phyloP scores from a whole-genome alignment of 2,329 filamentous ascomycete genomes.

The Colletotrichum nymphaeae region DNA sequence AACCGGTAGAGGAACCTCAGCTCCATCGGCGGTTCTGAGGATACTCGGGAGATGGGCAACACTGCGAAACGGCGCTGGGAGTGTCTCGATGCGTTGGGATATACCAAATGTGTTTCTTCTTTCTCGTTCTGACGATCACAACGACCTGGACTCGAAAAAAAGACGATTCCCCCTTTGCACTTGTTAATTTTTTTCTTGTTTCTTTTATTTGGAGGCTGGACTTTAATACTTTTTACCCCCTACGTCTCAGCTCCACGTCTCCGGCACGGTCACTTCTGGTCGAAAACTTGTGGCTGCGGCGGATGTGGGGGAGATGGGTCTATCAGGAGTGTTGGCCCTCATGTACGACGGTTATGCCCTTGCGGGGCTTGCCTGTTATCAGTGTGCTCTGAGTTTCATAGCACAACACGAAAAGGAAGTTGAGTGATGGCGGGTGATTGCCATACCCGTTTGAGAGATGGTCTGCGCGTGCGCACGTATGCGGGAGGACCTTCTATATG shows the following conservation, averaged over 20 bases:
- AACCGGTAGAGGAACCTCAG: constrained; percentile 47
- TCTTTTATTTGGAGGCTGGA: constrained; percentile 25
- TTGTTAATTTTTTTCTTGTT: constrained; percentile 36
- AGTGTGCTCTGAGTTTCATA: constrained; percentile 30
- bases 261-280: constrained; percentile 5
- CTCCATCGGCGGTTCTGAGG: constrained; percentile 36
- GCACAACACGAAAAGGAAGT: constrained; percentile 35
- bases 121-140: constrained; percentile 33
- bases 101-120: constrained; percentile 37
- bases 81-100: constrained; percentile 37
- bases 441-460: constrained; percentile 17
- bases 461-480: constrained; percentile 9
- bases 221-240: constrained; percentile 17
- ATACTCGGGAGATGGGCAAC: constrained; percentile 34
- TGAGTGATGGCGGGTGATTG: constrained; percentile 25
- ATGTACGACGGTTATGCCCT: background rate
- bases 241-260: background rate
- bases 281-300: constrained; percentile 4
- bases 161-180: constrained; percentile 35
- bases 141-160: constrained; percentile 36
- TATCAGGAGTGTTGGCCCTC: background rate
- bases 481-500: background rate
- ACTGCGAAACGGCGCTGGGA: constrained; percentile 34
- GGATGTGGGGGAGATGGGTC: background rate
- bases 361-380: background rate